Evolutionary conservation across 192 early-diverging fungal species (phyloP), one percentile per base, ranked within the genome.

Genomic region (Umbelopsis sp.): DNA sequence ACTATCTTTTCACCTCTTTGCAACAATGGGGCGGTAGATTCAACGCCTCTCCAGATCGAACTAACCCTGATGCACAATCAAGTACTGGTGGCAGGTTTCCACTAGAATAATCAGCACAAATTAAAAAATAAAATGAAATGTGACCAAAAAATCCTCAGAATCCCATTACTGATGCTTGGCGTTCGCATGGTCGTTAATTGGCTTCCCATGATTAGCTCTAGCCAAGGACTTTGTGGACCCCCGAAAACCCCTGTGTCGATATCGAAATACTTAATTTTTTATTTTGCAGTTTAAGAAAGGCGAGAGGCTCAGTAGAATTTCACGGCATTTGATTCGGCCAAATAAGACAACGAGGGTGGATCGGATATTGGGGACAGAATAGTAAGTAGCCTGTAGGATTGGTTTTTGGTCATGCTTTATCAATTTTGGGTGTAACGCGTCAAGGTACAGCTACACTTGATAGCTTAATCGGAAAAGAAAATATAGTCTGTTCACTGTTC

Each of bases 231-330:
- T 16, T 61, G 21, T 25, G 27, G 33, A 61, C 27, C 16, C 21
- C 33, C 53, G 10, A 15, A 33, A 30, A 33, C 55, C 55, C 55
- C 55, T 61, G 21, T 61, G 55, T 61, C 33, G 55, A 25, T 30
- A 37, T 61, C 55, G 33, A 61, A 61, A 61, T 61, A 61, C 27
- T 61, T 61, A 61, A 61, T 35, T 30, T 22, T 48, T 55, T 35
- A 35, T 61, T 35, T 61, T 30, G 33, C 55, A 18, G 55, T 61
- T 61, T 61, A 61, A 61, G 55, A 61, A 4, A 35, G 11, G 1
- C 48, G 12, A 21, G 20, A 10, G 48, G 48, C 16, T 16, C 18
- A 61, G 35, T 18, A 61, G 55, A 61, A 61, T 61, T 61, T 15
- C 11, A 18, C 55, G 55, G 55, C 30, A 13, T 25, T 35, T 37